Base-by-base conservation (phyloP, 352 stramenopile species). In the Phytopythium montanum region DNA sequence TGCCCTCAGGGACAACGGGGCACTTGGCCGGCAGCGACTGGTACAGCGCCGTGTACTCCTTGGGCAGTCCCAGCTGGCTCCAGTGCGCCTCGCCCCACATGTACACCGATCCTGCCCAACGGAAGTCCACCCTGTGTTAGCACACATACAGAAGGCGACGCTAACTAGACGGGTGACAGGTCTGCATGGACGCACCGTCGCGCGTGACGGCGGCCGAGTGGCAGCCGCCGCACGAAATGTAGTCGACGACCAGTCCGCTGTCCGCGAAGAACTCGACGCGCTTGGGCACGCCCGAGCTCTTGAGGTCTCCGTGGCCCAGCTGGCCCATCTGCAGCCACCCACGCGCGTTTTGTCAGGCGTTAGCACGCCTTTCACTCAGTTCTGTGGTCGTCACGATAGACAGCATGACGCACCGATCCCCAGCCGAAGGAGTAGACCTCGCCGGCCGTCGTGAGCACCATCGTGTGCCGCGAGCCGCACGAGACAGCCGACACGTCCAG, bases 61-160 rank as follows among this genome's bases (percentile, higher is more conserved):
- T 87, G 2, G 79, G 70, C 25, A 94, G 55, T 10, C 85, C 85
- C 25, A 94, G 68, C 33, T 94, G 85, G 2, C 85, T 82, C 85
- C 85, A 94, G 59, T 92, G 85, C 10, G 82, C 72, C 62, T 94
- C 85, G 3, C 85, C 85, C 85, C 85, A 94, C 81, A 81, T 92
- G 74, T 89, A 94, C 58, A 92, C 46, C 21, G 75, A 70, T 13
- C 78, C 78, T 88, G 26, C 29, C 6, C 1, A n/a, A 46, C 54
- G 13, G 14, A 54, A 19, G 7, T 51, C 53, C n/a, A n/a, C n/a
- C n/a, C n/a, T n/a, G 3, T 26, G 21, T 19, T 26, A 21, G 36
- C 6, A 39, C 25, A 29, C 38, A 48, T 12, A 45, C 41, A 45
- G 5, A 29, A 45, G 5, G n/a, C 25, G 18, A 6, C 28, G 9